phyloP scores from a whole-genome alignment of 768 basidiomycete genomes.

The Russula sp. region DNA sequence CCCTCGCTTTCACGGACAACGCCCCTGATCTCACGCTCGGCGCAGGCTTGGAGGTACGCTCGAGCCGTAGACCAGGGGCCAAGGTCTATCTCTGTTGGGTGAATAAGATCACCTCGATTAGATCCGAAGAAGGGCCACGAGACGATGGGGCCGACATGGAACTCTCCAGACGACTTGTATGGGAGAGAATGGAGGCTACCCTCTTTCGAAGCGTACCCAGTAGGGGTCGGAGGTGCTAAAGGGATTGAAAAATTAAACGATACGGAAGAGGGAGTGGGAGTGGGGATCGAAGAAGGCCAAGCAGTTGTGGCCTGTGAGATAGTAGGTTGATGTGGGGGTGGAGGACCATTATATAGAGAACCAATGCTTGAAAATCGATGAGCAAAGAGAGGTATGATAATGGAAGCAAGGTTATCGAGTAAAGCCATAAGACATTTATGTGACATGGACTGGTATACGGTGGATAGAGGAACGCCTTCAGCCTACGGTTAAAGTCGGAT shows the following conservation, averaged over 20 bases:
- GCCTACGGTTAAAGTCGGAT: constrained; percentile 42
- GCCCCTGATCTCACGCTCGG: constrained; percentile 63
- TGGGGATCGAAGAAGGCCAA: constrained; percentile 25
- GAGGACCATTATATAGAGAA: constrained; percentile 60
- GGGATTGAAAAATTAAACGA: constrained; percentile 9
- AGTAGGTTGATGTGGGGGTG: constrained; percentile 11
- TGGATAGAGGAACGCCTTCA: constrained; percentile 60
- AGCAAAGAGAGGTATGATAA: constrained; percentile 68
- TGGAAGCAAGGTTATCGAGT: constrained; percentile 58
- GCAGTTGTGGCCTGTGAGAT: constrained; percentile 16
- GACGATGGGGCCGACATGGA: constrained; percentile 73
- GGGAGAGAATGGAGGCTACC: not conserved
- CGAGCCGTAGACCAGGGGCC: constrained; percentile 65
- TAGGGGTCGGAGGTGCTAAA: constrained; percentile 13
- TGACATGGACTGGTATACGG: constrained; percentile 64
- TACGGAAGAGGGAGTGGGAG: constrained; percentile 26
- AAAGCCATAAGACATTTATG: constrained; percentile 59
- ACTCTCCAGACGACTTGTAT: constrained; percentile 31
- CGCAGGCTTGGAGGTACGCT: constrained; percentile 61
- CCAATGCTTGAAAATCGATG: constrained; percentile 74
- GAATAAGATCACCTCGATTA: constrained; percentile 64
- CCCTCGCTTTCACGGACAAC: constrained; percentile 76
- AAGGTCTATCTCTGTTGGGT: constrained; percentile 67
- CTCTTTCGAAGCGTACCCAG: not conserved
- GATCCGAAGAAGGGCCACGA: constrained; percentile 92